These are phyloP conservation scores for Penstemon davidsonii DNA, from an alignment of 257 asterid genomes.

Conservation along the genomic window DNA sequence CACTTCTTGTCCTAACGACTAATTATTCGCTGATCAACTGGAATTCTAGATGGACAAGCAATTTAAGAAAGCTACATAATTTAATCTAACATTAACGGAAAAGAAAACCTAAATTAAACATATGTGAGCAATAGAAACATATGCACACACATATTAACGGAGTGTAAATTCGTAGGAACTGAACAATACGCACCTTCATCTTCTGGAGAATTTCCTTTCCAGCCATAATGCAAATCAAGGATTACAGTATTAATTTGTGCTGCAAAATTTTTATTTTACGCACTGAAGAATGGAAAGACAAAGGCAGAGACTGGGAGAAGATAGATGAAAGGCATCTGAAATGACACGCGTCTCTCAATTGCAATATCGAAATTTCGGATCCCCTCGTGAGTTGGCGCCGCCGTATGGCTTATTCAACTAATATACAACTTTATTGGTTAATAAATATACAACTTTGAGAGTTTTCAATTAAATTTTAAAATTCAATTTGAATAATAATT, in stretches of 20 bases:
- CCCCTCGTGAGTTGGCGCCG: constrained; percentile 13
- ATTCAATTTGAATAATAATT: no score
- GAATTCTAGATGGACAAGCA: no score
- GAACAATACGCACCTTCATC: constrained; percentile 55
- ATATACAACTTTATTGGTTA: no score
- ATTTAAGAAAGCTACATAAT: no score
- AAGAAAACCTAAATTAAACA: no score
- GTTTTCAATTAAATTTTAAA: no score
- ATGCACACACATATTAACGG: neutral
- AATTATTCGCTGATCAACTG: no score
- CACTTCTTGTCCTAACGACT: no score
- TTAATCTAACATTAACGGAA: no score
- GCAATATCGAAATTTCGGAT: neutral
- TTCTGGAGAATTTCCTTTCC: constrained; percentile 58
- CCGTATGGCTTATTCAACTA: neutral
- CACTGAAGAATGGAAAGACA: neutral
- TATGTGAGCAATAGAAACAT: no score
- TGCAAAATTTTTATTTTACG: neutral
- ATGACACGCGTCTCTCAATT: constrained; percentile 30
- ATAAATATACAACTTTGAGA: no score
- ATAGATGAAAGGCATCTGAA: neutral
- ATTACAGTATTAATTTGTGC: neutral
- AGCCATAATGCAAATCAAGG: constrained; percentile 31
- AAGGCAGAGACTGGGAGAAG: neutral
- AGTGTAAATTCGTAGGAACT: neutral